Percentiles rank a stretch among this genome's conserved stretches.
phyloP scores from a whole-genome alignment of 2,329 filamentous ascomycete genomes.

The Fusarium guadeloupense region DNA sequence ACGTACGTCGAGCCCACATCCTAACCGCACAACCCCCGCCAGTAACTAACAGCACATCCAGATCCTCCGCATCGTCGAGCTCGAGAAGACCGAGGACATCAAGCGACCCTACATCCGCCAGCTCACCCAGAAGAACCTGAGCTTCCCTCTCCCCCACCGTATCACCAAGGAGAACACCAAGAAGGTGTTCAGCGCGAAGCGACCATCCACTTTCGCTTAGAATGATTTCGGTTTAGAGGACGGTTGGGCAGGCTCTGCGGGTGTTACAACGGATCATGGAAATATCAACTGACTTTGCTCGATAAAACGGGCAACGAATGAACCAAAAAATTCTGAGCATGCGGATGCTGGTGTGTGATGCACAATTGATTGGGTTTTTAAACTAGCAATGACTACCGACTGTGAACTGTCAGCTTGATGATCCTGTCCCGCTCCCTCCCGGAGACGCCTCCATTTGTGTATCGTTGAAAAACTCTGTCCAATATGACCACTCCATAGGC shows the following conservation, averaged over 20 bases:
- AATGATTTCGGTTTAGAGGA: slow-evolving; percentile 63
- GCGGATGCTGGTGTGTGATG: slow-evolving; percentile 40
- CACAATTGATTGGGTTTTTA: slow-evolving; percentile 44
- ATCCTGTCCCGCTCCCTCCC: slow-evolving; percentile 33
- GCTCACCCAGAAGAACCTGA: slow-evolving; percentile 92
- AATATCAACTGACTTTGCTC: slow-evolving; percentile 67
- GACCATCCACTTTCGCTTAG: slow-evolving; percentile 98
- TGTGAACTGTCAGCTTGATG: slow-evolving; percentile 36
- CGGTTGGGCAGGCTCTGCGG: slow-evolving; percentile 65
- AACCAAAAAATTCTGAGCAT: slow-evolving; percentile 51
- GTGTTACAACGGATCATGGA: slow-evolving; percentile 71
- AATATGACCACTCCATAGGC: slow-evolving; percentile 48
- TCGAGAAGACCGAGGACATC: slow-evolving; percentile 93
- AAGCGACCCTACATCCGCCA: slow-evolving; percentile 99
- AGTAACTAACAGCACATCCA: slow-evolving; percentile 50
- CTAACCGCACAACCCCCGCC: background rate
- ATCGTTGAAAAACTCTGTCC: slow-evolving; percentile 58
- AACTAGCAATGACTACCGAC: slow-evolving; percentile 38
- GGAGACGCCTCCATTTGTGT: slow-evolving; percentile 49
- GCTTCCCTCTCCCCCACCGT: slow-evolving; percentile 99
- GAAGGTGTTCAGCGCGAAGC: slow-evolving; percentile 92
- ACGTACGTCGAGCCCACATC: slow-evolving; percentile 71
- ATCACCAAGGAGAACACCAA: slow-evolving; percentile 81
- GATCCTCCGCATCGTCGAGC: slow-evolving; percentile 98
- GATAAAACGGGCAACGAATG: slow-evolving; percentile 59